Evolutionary conservation across 805 yeast genomes (phyloP), one percentile per base, ranked within the genome.

Genomic region (Hanseniaspora lindneri): DNA sequence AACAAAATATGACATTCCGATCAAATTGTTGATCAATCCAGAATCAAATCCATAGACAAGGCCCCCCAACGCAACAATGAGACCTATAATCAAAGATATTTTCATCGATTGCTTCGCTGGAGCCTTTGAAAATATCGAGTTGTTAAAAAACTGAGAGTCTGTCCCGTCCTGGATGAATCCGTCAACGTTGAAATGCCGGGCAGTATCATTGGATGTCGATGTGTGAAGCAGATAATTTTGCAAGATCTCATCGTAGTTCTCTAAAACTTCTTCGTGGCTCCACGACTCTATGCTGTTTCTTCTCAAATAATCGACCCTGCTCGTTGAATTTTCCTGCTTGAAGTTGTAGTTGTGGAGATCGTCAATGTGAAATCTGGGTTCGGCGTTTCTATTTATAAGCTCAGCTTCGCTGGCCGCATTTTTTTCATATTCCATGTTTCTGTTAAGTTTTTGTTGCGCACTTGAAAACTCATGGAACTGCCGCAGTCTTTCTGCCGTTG

Each of bases 1-100:
- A 35, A 70, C 68, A 36, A 86, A 86, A 59, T 74, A 83, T 11
- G 65, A 56, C 94, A 87, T 84, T 53, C 84, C 92, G 47, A 81
- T 60, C 5, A 86, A 66, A 53, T 84, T 85, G 60, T 85, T 85
- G 44, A 85, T 80, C 41, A 84, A 66, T 1, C 95, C 95, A 0
- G 96, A 86, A 62, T 86, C 95, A 60, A 83, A 87, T 1, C 95
- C 95, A 60, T 81, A 86, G 36, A 86, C 67, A 60, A 86, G 83
- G 0, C 95, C 96, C 24, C 95, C 95, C n/a, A 83, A 74, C 13
- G 95, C 94, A 10, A 92, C 89, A 52, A 85, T 79, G 20, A 76
- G 59, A 51, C 94, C 95, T 3, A 86, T 88, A 8, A 74, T 66
- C 29, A 83, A 62, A 3, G 94, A 85, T 72, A 80, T 76, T 39